phyloP scores from a whole-genome alignment of 345 rosid genomes.

The Barbarea vulgaris region DNA sequence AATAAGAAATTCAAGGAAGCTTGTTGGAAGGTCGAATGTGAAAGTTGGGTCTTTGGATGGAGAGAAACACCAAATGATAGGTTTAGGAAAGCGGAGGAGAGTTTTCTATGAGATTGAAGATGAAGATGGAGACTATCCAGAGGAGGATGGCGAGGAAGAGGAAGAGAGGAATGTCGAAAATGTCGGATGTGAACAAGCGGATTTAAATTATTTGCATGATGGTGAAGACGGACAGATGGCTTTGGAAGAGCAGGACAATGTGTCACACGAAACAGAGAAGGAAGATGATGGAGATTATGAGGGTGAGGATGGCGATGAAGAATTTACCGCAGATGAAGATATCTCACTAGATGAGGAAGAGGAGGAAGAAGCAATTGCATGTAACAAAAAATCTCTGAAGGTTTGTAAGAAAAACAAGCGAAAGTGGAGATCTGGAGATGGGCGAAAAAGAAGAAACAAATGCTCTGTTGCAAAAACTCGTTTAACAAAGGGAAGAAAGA shows the following conservation, averaged over 20 bases:
- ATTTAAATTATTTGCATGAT: constrained; percentile 15
- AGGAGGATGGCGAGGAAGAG: constrained; percentile 38
- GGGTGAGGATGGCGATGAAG: constrained; percentile 63
- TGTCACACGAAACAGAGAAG: constrained; percentile 28
- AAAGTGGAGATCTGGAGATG: constrained; percentile 44
- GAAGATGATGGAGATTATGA: constrained; percentile 55
- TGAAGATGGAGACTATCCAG: constrained; percentile 42
- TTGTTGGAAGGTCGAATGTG: constrained; percentile 37
- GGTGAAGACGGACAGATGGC: constrained; percentile 36
- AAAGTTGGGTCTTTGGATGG: constrained; percentile 18
- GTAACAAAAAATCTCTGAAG: constrained; percentile 44
- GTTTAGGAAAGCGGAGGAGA: constrained; percentile 34
- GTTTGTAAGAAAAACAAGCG: constrained; percentile 41
- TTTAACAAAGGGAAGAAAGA: constrained; percentile 50
- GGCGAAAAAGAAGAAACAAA: constrained; percentile 51
- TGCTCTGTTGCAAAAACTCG: constrained; percentile 45
- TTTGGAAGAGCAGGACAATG: constrained; percentile 39
- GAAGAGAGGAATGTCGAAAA: constrained; percentile 31
- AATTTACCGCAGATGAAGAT: constrained; percentile 66
- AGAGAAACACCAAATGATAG: constrained; percentile 5
- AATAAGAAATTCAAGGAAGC: constrained; percentile 33
- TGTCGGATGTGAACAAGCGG: background rate
- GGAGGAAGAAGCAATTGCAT: constrained; percentile 61
- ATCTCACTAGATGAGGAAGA: constrained; percentile 84
- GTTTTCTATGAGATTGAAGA: constrained; percentile 37